A percentile compares a stretch with the other conserved stretches of the same genome.
phyloP scores from a whole-genome alignment of 805 yeast genomes.

The Brettanomyces sp. region DNA sequence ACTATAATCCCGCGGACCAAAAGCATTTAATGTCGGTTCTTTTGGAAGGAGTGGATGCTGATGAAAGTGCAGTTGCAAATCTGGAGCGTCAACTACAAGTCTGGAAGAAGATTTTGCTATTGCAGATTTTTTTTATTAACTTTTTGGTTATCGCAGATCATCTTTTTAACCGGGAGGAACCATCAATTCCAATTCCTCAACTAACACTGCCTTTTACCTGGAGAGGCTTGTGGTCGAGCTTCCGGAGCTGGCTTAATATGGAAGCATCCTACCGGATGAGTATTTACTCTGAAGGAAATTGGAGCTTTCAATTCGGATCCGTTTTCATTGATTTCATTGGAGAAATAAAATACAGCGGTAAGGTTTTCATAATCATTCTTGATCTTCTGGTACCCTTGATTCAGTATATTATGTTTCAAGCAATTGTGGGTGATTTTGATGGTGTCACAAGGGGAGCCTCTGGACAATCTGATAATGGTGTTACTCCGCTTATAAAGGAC shows the following conservation, averaged over 20 bases:
- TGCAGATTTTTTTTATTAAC: conserved; percentile 3
- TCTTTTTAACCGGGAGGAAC: neutral
- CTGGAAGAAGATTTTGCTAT: neutral
- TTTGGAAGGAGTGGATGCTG: conserved; percentile 1
- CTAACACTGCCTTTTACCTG: neutral
- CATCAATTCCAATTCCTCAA: neutral
- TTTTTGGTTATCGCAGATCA: conserved; percentile 5
- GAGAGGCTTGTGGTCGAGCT: neutral
- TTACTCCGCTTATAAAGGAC: too few relatives aligned
- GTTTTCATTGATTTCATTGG: conserved; percentile 21
- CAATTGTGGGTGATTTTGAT: conserved; percentile 6
- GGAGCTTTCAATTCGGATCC: conserved; percentile 12
- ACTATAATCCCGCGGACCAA: conserved; percentile 2
- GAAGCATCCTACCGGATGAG: neutral
- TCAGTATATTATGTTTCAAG: conserved; percentile 11
- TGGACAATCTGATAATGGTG: neutral
- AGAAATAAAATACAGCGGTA: conserved; percentile 9
- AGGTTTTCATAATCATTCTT: conserved; percentile 8
- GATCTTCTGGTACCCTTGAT: conserved; percentile 13
- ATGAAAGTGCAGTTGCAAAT: neutral
- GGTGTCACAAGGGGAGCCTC: neutral
- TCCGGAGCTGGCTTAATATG: neutral
- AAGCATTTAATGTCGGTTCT: neutral
- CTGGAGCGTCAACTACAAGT: neutral
- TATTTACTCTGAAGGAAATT: neutral